Base-by-base conservation (phyloP, 352 stramenopile genomes). In the Pythium dissimile region DNA sequence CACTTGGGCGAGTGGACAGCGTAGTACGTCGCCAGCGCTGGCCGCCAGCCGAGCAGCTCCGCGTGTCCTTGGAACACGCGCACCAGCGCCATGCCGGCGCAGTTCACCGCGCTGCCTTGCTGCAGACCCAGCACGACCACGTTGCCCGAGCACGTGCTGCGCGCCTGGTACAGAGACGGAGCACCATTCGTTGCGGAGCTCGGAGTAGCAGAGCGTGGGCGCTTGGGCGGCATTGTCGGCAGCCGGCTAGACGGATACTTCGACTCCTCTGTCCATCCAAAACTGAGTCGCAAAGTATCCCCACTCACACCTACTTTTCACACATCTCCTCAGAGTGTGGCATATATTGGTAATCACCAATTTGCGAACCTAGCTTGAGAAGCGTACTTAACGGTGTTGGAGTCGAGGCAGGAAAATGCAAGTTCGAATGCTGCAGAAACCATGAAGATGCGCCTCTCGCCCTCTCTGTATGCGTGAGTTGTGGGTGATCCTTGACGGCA, bases 1-100 rank as follows among this genome's bases (percentile, higher is more conserved):
- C 85, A 95, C 54, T 89, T 89, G 39, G 85, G 85, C 54, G 85
- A 93, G 55, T 88, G 77, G 32, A 95, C 60, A 21, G 84, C 74
- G 62, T 81, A 92, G 69, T 95, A 95, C 26, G 79, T 76, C 27
- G 81, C 83, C 16, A 80, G 54, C 23, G 76, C 67, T n/a, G 78
- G 80, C 16, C 62, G 72, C 57, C 84, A 95, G 48, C 85, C 85
- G 51, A 89, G 59, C 39, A 92, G 67, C 44, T 86, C 72, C 7
- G 84, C 80, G 44, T 83, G 72, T 15, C 85, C 85, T 58, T 92
- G 83, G 71, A 92, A 92, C 18, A 95, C 70, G 10, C 85, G 85
- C 45, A 95, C 57, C 27, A 91, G 73, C 41, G 69, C 64, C 76
- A 89, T 89, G 23, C 85, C 85, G 5, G 81, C 85, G 67, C 83